Base-by-base conservation (phyloP, 225 moss, liverwort and hornwort species). In the Marchantia paleacea region DNA sequence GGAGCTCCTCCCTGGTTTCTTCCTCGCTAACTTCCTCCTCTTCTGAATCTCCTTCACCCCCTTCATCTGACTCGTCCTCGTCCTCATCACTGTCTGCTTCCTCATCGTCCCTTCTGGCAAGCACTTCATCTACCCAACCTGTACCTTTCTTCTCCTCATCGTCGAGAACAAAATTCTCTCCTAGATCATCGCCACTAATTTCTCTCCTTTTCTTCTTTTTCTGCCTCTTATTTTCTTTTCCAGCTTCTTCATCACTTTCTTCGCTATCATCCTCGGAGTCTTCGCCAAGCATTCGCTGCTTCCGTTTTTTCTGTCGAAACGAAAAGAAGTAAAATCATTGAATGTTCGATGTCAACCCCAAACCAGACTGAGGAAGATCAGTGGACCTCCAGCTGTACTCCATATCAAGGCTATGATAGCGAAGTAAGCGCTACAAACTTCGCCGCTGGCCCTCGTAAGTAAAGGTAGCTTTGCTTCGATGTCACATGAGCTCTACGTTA, bases 111-210 rank as follows among this genome's bases (percentile, higher is more conserved):
- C 75, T 93, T 72, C 91, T 90, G 39, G 94, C 92, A 82, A 99
- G 86, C 18, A 99, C 94, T 83, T 99, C 93, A 80, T 99, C 91
- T 79, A 99, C 95, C 99, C 99, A 99, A 31, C 99, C 99, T 74
- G 82, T 89, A 80, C 81, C 83, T 22, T 86, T 90, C 73, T 92
- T 80, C 80, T 91, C 89, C 80, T 95, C 97, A 51, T 92, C 92
- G 69, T 99, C 95, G 47, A 99, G 49, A 49, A 90, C 82, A 81
- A 99, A 99, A 82, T 99, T 99, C 81, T 91, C 99, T 65, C 99
- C 99, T 69, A 99, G 83, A 85, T 94, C 99, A 88, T 99, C 99
- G 55, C 99, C 99, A 75, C 95, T 95, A 24, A 94, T 86, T 78
- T 93, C 93, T 81, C 76, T 85, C 61, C 80, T 89, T 82, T 90